phyloP scores from a whole-genome alignment of 208 protist genomes.

The Trypanosoma cruzi region DNA sequence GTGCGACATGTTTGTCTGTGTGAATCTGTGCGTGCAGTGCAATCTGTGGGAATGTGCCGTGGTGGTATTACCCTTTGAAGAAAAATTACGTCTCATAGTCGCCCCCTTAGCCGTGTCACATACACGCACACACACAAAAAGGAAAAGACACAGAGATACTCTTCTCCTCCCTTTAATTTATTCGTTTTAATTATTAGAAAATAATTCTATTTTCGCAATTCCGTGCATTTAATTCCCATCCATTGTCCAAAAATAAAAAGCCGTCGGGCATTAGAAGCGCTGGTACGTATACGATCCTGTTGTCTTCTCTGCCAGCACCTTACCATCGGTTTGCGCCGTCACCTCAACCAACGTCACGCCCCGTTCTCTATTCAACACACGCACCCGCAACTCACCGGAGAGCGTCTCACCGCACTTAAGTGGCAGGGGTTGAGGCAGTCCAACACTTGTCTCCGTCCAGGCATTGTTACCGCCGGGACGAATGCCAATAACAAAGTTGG shows the following conservation, averaged over 20 bases:
- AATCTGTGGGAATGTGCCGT: background rate
- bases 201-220: background rate
- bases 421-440: constrained; percentile 64
- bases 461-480: constrained; percentile 70
- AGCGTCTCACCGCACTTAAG: constrained; percentile 71
- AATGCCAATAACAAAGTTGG: constrained; percentile 89
- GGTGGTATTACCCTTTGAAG: background rate
- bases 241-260: background rate
- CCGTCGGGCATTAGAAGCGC: constrained; percentile 35
- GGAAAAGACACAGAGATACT: background rate
- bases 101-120: background rate
- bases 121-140: background rate
- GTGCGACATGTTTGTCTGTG: background rate
- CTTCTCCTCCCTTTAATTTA: background rate
- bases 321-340: constrained; percentile 61
- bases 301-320: constrained; percentile 58
- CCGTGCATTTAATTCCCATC: background rate
- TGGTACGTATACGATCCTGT: constrained; percentile 78
- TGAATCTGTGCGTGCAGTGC: background rate
- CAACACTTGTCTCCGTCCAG: constrained; percentile 88
- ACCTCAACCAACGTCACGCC: constrained; percentile 69
- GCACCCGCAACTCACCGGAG: constrained; percentile 49
- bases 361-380: constrained; percentile 45
- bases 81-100: constrained; percentile 2
- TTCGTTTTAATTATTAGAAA: background rate